These are phyloP conservation scores for Fragaria nilgerrensis DNA, from an alignment of 306 rosid species.

Conservation along the genomic window DNA sequence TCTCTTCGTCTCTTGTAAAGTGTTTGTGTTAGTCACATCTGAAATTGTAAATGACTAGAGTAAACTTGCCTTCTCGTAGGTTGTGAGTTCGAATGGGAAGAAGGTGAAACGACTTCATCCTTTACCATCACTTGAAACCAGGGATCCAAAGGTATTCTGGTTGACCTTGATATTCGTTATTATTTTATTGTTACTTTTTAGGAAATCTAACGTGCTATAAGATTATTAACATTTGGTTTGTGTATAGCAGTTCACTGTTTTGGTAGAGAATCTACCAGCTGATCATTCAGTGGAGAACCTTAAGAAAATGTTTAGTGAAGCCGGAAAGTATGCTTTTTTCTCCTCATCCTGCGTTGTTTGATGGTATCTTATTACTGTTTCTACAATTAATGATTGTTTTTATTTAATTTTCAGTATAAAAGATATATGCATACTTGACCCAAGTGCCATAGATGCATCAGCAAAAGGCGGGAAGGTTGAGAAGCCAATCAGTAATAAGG, in stretches of 20 bases:
- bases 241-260: slow-evolving; percentile 76
- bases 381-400: slow-evolving; percentile 19
- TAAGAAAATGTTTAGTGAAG: slow-evolving; percentile 64
- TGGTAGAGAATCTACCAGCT: slow-evolving; percentile 90
- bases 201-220: background rate
- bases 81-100: slow-evolving; percentile 77
- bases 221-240: slow-evolving; percentile 40
- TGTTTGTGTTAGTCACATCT: slow-evolving; percentile 23
- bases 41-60: slow-evolving; percentile 20
- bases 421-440: slow-evolving; percentile 55
- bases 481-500: slow-evolving; percentile 62
- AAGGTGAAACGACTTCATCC: slow-evolving; percentile 82
- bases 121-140: slow-evolving; percentile 42
- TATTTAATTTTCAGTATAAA: slow-evolving; percentile 57
- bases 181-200: background rate
- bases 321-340: slow-evolving; percentile 67
- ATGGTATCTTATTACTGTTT: slow-evolving; percentile 11
- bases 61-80: slow-evolving; percentile 39
- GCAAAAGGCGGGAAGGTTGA: slow-evolving; percentile 56
- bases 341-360: slow-evolving; percentile 6
- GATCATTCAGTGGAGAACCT: slow-evolving; percentile 83
- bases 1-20: slow-evolving; percentile 19
- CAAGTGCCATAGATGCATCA: slow-evolving; percentile 46
- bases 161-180: slow-evolving; percentile 13
- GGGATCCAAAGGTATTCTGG: slow-evolving; percentile 71